These are phyloP conservation scores for Penicillium chermesinum DNA, from an alignment of 495 filamentous ascomycete genomes.

Conservation along the genomic window DNA sequence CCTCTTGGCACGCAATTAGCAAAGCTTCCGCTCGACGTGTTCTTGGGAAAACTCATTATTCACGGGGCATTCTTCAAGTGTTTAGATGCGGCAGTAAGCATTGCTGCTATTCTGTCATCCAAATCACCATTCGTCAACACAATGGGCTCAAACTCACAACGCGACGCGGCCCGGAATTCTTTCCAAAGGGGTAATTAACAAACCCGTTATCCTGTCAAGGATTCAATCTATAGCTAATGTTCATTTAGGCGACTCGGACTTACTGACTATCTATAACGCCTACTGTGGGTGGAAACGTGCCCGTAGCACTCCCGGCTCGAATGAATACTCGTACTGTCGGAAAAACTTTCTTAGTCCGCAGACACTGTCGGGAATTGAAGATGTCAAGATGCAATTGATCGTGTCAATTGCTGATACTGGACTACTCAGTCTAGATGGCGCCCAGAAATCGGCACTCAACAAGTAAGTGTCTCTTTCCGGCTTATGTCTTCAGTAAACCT, in stretches of 20 bases:
- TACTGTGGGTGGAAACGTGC: constrained; percentile 82
- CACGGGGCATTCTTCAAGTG: constrained; percentile 80
- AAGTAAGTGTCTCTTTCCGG: constrained; percentile 30
- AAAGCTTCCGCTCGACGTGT: constrained; percentile 85
- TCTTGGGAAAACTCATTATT: constrained; percentile 87
- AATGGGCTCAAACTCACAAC: constrained; percentile 74
- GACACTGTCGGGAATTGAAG: constrained; percentile 84
- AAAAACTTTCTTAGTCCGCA: constrained; percentile 86
- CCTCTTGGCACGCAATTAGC: constrained; percentile 80
- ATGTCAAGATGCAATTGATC: constrained; percentile 85
- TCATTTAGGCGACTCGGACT: constrained; percentile 71
- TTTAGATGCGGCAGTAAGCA: constrained; percentile 81
- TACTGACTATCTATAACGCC: constrained; percentile 88
- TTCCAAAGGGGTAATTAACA: constrained; percentile 65
- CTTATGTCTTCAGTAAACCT: constrained; percentile 17
- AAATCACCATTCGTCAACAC: constrained; percentile 90
- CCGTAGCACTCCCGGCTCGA: constrained; percentile 57
- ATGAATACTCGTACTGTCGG: constrained; percentile 80
- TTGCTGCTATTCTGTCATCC: constrained; percentile 86
- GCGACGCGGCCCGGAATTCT: constrained; percentile 65
- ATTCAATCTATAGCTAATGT: constrained; percentile 10
- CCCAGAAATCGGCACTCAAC: constrained; percentile 63
- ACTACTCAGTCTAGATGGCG: constrained; percentile 63
- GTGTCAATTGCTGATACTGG: constrained; percentile 77
- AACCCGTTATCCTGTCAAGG: not conserved